A percentile compares a stretch with the other conserved stretches of the same genome.
Conservation (phyloP, 2,329 filamentous ascomycete genomes). For the Reticulascus tulasneorum region DNA sequence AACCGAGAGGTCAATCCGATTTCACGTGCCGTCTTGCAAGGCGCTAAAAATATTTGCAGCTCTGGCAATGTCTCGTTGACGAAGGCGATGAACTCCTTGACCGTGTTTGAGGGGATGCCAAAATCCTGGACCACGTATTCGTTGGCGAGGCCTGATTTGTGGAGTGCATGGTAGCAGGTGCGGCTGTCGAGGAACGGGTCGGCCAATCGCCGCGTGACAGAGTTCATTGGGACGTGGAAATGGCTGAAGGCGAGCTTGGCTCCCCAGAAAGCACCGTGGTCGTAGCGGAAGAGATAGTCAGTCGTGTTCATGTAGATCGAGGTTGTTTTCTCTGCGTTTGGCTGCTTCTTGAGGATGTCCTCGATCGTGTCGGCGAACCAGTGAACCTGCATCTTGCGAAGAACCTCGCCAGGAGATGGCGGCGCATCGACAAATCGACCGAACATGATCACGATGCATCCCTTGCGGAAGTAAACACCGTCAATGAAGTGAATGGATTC, state of each 20-base stretch:
- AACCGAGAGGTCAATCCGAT: no score
- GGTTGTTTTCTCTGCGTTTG: no score
- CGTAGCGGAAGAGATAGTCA: conserved; percentile 74
- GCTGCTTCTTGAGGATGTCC: conserved; percentile 18
- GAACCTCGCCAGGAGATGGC: no score
- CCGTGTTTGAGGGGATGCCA: conserved; percentile 49
- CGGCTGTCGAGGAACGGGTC: conserved; percentile 71
- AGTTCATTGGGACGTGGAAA: conserved; percentile 64
- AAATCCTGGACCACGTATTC: conserved; percentile 69
- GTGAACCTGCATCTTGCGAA: conserved; percentile 46
- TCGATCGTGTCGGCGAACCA: conserved; percentile 53
- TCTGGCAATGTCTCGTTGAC: conserved; percentile 24
- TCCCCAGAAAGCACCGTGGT: conserved; percentile 73
- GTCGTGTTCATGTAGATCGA: no score
- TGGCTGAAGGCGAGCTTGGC: conserved; percentile 63
- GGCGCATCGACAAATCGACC: conserved; percentile 50
- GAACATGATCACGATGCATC: conserved; percentile 61
- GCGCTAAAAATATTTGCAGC: no score
- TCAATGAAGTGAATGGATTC: conserved; percentile 59
- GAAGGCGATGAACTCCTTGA: conserved; percentile 53
- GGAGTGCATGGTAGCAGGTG: conserved; percentile 69
- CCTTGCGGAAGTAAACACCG: conserved; percentile 61
- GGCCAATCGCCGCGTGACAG: conserved; percentile 62
- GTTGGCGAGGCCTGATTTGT: conserved; percentile 61
- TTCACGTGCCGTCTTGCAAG: no score